phyloP scores from a whole-genome alignment of 768 basidiomycete species.

The Tricholoma flavovirens region DNA sequence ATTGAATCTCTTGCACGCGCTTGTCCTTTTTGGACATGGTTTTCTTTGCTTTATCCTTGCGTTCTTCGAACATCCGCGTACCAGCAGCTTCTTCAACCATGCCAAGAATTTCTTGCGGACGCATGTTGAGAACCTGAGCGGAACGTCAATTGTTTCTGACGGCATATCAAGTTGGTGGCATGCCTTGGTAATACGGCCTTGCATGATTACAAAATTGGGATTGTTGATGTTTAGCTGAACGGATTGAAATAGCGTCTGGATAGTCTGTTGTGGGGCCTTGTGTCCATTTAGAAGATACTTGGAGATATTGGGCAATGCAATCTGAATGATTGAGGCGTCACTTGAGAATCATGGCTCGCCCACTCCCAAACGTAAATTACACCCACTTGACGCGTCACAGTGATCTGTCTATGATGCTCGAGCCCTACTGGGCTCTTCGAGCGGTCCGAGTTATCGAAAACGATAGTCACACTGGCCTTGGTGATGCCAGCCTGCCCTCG shows the following conservation, averaged over 20 bases:
- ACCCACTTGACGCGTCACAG: conserved; percentile 89
- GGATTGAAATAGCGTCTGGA: conserved; percentile 92
- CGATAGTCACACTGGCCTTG: conserved; percentile 96
- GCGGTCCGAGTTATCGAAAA: conserved; percentile 95
- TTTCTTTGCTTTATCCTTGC: conserved; percentile 93
- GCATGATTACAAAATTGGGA: conserved; percentile 99
- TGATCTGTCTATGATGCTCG: conserved; percentile 80
- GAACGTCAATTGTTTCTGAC: not conserved
- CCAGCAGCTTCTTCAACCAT: conserved; percentile 99
- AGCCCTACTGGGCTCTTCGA: conserved; percentile 79
- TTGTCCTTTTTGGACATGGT: conserved; percentile 98
- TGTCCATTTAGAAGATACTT: conserved; percentile 97
- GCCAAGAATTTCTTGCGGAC: conserved; percentile 92
- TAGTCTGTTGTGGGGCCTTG: conserved; percentile 75
- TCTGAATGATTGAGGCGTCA: conserved; percentile 37
- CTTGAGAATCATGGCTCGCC: not conserved
- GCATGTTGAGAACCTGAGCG: conserved; percentile 87
- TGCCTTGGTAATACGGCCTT: conserved; percentile 97
- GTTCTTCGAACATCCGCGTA: conserved; percentile 98
- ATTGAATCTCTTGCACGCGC: conserved; percentile 82
- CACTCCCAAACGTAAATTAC: not conserved
- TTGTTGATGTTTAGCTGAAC: conserved; percentile 99
- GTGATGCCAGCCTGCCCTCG: conserved; percentile 96
- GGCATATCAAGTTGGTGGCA: conserved; percentile 3
- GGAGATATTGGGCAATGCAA: conserved; percentile 86